Evolutionary conservation across 768 basidiomycete genomes (phyloP), one percentile per base, ranked within the genome.

Genomic region (Postia placenta): DNA sequence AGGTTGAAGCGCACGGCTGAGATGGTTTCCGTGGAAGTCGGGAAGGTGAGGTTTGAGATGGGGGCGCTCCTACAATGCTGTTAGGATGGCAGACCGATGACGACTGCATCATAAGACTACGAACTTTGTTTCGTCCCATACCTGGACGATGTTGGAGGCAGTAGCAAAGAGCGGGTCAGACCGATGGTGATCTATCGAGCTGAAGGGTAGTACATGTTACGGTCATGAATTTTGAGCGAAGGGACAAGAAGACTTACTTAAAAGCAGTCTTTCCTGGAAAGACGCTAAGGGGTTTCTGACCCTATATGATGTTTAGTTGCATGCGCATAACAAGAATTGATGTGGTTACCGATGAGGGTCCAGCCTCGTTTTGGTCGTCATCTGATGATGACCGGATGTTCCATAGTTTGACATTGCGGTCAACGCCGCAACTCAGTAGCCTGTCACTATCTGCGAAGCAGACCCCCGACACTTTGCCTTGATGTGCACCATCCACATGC

Each of bases 111-210:
- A 1, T 15, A 19, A 14, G 28, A 42, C 1, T 60, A 43, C 81
- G n/a, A 48, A 92, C 89, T 92, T 92, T 30, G 86, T 94, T 67
- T 97, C 92, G 58, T 99, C 96, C 96, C 96, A 99, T 56, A 99
- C 77, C 64, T 98, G 95, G 5, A 99, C 93, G 42, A 80, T 77
- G 57, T 86, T 91, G 0, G 92, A 95, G 2, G 92, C 93, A 0
- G 95, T 94, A 0, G 93, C 95, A 58, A 99, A 99, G 3, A 92
- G 66, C n/a, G 85, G 74, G 50, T 94, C 88, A 28, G 80, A 80
- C 40, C 86, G 79, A 63, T 98, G 96, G 62, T 97, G 96, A 58
- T 97, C 92, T 67, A 99, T 89, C 38, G 87, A 86, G 61, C 93
- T 95, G 58, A 5, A 48, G 40, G 38, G 2, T 19, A 55, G 56